These are phyloP conservation scores for Funneliformis mosseae DNA, from an alignment of 192 early-diverging fungal species.

Conservation along the genomic window DNA sequence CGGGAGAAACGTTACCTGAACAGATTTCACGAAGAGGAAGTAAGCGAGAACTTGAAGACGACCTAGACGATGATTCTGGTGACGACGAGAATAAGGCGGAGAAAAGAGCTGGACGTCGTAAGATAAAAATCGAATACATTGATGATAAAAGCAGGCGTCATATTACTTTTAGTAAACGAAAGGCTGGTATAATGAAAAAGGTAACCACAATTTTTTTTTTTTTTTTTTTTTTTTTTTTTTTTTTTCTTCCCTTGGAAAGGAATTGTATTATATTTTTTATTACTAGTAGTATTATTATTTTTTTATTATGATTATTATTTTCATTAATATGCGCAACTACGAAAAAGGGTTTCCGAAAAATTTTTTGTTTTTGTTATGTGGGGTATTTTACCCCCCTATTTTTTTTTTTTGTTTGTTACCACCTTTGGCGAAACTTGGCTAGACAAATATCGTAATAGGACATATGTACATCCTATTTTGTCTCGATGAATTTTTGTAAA, in stretches of 20 bases:
- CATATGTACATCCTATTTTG: not conserved
- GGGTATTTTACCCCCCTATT: not conserved
- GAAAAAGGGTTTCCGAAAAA: not conserved
- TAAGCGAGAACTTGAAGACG: constrained; percentile 48
- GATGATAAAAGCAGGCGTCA: constrained; percentile 91
- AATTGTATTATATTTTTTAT: too few species aligned
- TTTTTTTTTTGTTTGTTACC: constrained; percentile 1
- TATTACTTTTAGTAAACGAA: constrained; percentile 95
- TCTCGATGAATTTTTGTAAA: not conserved
- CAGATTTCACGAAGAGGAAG: constrained; percentile 3
- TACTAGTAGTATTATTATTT: too few species aligned
- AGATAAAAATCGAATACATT: constrained; percentile 97
- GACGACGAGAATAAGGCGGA: constrained; percentile 48
- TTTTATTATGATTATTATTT: too few species aligned
- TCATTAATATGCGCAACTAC: not conserved
- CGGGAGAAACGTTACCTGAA: not conserved
- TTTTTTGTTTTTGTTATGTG: not conserved
- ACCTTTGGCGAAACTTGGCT: not conserved
- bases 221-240: constrained; percentile 19
- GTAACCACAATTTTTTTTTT: constrained; percentile 9
- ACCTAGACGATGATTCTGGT: constrained; percentile 67
- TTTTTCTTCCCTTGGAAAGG: not conserved
- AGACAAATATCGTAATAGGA: not conserved
- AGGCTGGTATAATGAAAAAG: constrained; percentile 99
- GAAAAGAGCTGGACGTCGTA: constrained; percentile 82